Conservation (phyloP, 108 stramenopile species). For the Fragilaria radians region DNA sequence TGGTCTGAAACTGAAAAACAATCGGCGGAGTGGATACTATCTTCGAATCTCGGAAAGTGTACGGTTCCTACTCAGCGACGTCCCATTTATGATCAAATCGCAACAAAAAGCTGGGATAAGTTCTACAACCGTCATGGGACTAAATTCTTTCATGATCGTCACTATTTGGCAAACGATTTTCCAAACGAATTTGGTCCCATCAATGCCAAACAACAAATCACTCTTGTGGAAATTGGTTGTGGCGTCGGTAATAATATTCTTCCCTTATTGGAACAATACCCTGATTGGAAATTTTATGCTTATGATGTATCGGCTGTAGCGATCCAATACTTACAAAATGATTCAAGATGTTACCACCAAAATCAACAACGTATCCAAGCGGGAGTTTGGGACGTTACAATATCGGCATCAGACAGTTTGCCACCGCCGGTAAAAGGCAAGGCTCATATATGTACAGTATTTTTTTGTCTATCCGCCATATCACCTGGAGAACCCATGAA, state of each 20-base stretch:
- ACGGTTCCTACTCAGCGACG: not conserved
- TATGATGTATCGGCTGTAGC: conserved; percentile 61
- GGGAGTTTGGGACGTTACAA: conserved; percentile 46
- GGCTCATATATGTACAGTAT: conserved; percentile 53
- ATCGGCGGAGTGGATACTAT: not conserved
- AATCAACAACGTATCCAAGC: conserved; percentile 29
- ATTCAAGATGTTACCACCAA: conserved; percentile 39
- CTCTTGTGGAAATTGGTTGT: conserved; percentile 81
- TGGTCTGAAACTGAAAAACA: not conserved
- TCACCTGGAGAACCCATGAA: conserved; percentile 37
- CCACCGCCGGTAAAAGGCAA: conserved; percentile 30
- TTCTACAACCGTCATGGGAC: conserved; percentile 64
- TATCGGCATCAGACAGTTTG: conserved; percentile 20
- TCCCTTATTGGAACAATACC: not conserved
- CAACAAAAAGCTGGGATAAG: conserved; percentile 60
- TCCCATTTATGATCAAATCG: conserved; percentile 9
- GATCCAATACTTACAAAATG: conserved; percentile 47
- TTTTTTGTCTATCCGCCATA: conserved; percentile 84
- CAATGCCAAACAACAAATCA: conserved; percentile 8
- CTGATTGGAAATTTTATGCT: conserved; percentile 30
- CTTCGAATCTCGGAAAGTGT: not conserved
- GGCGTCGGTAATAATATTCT: conserved; percentile 54
- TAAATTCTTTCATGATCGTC: conserved; percentile 83
- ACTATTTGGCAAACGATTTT: conserved; percentile 78
- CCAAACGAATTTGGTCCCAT: conserved; percentile 55